A percentile compares a stretch with the other conserved stretches of the same genome.
Evolutionary conservation across 495 filamentous ascomycete species (phyloP).

Genomic region (Tuber magnatum): DNA sequence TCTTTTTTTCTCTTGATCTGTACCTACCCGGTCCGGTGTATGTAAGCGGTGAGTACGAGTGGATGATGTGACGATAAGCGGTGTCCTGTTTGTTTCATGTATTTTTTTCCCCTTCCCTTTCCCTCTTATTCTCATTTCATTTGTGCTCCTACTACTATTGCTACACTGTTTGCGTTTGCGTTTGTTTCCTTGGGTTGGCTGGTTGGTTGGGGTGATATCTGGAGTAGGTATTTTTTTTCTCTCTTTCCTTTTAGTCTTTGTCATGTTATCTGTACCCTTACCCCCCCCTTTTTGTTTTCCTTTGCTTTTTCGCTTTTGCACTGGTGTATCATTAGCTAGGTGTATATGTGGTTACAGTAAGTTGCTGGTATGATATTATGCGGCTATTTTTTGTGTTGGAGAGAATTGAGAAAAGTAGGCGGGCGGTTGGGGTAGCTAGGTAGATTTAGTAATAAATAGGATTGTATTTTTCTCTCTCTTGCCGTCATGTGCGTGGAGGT

Average conservation of each 20-base stretch:
- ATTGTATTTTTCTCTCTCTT: background rate
- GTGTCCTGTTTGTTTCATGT: background rate
- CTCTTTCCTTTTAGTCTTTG: background rate
- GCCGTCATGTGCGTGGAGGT: background rate
- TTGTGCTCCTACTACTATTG: background rate
- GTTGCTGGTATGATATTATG: background rate
- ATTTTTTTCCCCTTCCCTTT: background rate
- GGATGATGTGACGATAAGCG: slow-evolving; percentile 1
- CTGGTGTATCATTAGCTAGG: background rate
- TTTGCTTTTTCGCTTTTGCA: background rate
- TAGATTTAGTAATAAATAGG: background rate
- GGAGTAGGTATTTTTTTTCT: background rate
- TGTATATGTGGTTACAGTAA: background rate
- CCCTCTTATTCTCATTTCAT: background rate
- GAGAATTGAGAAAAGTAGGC: background rate
- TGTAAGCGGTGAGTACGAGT: background rate
- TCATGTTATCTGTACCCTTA: background rate
- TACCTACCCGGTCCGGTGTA: background rate
- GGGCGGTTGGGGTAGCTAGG: background rate
- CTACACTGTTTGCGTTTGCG: background rate
- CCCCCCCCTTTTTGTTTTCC: background rate
- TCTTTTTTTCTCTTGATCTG: background rate
- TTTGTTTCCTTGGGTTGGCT: background rate
- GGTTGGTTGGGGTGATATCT: background rate
- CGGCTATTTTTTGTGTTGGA: background rate